Conservation (phyloP, 2,329 filamentous ascomycete genomes). For the Blastomyces silverae region DNA sequence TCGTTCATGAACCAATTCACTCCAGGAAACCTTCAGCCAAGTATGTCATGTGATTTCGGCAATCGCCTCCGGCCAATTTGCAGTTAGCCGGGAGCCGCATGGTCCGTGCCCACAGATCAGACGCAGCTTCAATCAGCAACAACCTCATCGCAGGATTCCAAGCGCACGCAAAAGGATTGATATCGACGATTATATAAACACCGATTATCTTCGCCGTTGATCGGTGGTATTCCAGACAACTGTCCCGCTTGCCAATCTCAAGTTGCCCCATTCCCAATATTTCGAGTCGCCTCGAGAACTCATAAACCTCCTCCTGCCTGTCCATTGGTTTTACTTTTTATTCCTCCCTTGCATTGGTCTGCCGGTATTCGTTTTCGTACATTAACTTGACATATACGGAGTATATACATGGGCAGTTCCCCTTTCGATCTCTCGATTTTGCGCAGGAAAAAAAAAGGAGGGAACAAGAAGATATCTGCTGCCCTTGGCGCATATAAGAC, state of each 20-base stretch:
- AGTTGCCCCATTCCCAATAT: background rate
- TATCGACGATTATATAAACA: background rate
- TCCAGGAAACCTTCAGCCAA: too few species aligned
- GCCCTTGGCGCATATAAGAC: background rate
- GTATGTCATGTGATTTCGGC: too few species aligned
- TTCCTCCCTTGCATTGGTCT: background rate
- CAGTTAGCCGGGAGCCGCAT: too few species aligned
- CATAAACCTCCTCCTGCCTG: background rate
- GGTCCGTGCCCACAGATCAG: too few species aligned
- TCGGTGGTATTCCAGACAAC: background rate
- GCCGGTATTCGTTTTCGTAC: background rate
- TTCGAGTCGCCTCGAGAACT: background rate
- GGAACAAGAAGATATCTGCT: background rate
- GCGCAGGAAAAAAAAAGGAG: background rate
- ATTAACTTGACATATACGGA: background rate
- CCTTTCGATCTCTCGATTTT: background rate
- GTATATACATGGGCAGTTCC: background rate
- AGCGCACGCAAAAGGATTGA: too few species aligned
- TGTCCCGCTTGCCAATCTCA: background rate
- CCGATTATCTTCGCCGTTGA: background rate
- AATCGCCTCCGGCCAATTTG: too few species aligned
- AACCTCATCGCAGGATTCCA: too few species aligned
- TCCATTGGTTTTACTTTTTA: background rate
- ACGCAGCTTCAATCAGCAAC: too few species aligned
- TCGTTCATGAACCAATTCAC: background rate